Evolutionary conservation across 192 early-diverging fungal genomes (phyloP), one percentile per base, ranked within the genome.

Genomic region (Backusella mclennaniae): DNA sequence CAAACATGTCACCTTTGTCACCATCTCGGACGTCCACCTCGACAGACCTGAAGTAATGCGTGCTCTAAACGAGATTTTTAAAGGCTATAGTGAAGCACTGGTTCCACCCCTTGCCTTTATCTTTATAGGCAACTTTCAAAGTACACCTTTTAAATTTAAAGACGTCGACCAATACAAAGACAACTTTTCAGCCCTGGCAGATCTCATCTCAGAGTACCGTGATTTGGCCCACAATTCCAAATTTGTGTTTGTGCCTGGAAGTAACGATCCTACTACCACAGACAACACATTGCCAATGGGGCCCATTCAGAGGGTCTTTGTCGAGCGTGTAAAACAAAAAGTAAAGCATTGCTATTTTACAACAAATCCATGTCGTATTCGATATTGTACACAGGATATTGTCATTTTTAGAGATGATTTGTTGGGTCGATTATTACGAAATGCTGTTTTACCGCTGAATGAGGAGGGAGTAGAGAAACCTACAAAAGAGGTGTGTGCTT

Each of bases 171-270:
- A 88, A 66, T 97, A 95, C 85, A 81, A 80, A 77, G 90, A 90
- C 78, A 69, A 79, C 29, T 73, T 75, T n/a, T 85, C 88, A 33
- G 75, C 78, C n/a, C 78, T 95, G 19, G 91, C 88, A 33, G 90
- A 90, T 67, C 67, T 94, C 19, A 86, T 95, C 36, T 82, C 88
- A n/a, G 86, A 91, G 44, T 95, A 89, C 74, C 89, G 85, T 0
- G 78, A 72, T 2, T 73, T 95, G 67, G 84, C 89, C 14, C 77
- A 84, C 4, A 76, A 80, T 56, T 83, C 86, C n/a, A 89, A 92
- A 14, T 96, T 97, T 83, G 86, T 98, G 6, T 94, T 98, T 85
- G 91, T 98, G 0, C 97, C 97, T 14, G 97, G 97, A 3, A 84
- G 89, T 17, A 89, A 91, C 76, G 97, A 98, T 73, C 96, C 95